A percentile compares a stretch with the other conserved stretches of the same genome.
These are phyloP conservation scores for Nemania abortiva DNA, from an alignment of 2,329 filamentous ascomycete species.

Conservation along the genomic window DNA sequence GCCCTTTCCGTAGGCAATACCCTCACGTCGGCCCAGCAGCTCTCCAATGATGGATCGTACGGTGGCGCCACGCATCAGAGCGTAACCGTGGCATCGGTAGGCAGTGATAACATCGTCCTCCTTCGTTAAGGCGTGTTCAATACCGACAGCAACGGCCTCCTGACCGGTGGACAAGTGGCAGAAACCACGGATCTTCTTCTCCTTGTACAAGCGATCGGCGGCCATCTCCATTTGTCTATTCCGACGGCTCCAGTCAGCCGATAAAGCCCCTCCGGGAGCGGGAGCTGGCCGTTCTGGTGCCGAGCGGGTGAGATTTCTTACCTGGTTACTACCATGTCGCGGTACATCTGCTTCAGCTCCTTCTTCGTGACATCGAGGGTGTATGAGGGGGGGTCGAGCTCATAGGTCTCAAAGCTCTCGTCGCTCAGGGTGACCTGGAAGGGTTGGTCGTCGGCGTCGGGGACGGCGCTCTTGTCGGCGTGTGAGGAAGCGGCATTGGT, in stretches of 20 bases:
- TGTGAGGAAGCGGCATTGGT: conserved; percentile 95
- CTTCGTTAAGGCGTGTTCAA: conserved; percentile 94
- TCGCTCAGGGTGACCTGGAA: conserved; percentile 94
- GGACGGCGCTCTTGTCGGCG: conserved; percentile 79
- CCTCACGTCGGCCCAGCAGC: conserved; percentile 92
- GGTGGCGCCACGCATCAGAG: conserved; percentile 91
- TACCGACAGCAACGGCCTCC: conserved; percentile 96
- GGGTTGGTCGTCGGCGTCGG: conserved; percentile 79
- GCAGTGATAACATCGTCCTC: conserved; percentile 95
- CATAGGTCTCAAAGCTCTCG: conserved; percentile 99
- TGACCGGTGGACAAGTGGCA: conserved; percentile 98
- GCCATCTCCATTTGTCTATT: conserved; percentile 99
- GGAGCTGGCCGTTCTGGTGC: background rate
- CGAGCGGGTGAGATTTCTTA: conserved; percentile 62
- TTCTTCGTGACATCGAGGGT: conserved; percentile 95
- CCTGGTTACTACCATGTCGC: conserved; percentile 95
- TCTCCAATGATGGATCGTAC: conserved; percentile 96
- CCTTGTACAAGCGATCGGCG: conserved; percentile 98
- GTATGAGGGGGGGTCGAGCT: conserved; percentile 95
- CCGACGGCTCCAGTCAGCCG: conserved; percentile 9
- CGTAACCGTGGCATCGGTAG: conserved; percentile 99
- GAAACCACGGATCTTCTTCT: conserved; percentile 99
- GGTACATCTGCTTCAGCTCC: conserved; percentile 99
- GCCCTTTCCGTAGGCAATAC: conserved; percentile 98
- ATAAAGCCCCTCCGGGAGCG: background rate